phyloP scores from a whole-genome alignment of 2,329 filamentous ascomycete genomes.

The Diaporthe citriasiana region DNA sequence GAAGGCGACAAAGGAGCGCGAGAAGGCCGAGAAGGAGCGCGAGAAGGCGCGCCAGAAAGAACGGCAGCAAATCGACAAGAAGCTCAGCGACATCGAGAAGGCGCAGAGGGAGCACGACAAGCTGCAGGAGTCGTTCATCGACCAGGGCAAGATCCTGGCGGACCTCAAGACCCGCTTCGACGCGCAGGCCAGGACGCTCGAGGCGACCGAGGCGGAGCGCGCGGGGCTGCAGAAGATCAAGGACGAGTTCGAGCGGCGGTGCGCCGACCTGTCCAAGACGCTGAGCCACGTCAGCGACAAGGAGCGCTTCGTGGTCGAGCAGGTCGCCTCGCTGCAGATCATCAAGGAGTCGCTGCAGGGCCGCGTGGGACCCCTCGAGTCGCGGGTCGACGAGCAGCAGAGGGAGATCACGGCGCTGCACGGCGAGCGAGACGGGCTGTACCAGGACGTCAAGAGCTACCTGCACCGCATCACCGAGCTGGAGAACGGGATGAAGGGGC shows the following conservation, averaged over 20 bases:
- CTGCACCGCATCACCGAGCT: slow-evolving; percentile 43
- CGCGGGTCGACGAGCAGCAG: slow-evolving; percentile 42
- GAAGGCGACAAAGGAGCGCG: slow-evolving; percentile 33
- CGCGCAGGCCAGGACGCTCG: slow-evolving; percentile 42
- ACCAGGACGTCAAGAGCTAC: slow-evolving; percentile 39
- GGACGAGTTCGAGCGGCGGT: slow-evolving; percentile 41
- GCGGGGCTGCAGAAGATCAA: slow-evolving; percentile 33
- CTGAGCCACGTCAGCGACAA: slow-evolving; percentile 41
- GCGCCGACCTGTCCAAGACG: slow-evolving; percentile 37
- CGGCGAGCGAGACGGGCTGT: slow-evolving; percentile 37
- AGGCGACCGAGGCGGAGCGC: slow-evolving; percentile 37
- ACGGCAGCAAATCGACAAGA: slow-evolving; percentile 31
- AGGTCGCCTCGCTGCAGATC: slow-evolving; percentile 45
- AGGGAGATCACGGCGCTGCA: slow-evolving; percentile 37
- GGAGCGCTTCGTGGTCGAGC: slow-evolving; percentile 40
- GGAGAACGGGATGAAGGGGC: slow-evolving; percentile 41
- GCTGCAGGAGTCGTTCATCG: slow-evolving; percentile 40
- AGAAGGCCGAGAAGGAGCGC: slow-evolving; percentile 34
- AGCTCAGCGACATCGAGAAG: slow-evolving; percentile 35
- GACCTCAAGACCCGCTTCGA: slow-evolving; percentile 47
- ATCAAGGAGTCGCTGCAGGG: slow-evolving; percentile 42
- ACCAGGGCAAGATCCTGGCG: slow-evolving; percentile 43
- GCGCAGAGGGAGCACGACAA: slow-evolving; percentile 40
- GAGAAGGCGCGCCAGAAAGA: slow-evolving; percentile 37
- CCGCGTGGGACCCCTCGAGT: slow-evolving; percentile 44